A percentile compares a stretch with the other conserved stretches of the same genome.
These are phyloP conservation scores for Helicocarpus griseus DNA, from an alignment of 2,329 filamentous ascomycete species.

Conservation along the genomic window DNA sequence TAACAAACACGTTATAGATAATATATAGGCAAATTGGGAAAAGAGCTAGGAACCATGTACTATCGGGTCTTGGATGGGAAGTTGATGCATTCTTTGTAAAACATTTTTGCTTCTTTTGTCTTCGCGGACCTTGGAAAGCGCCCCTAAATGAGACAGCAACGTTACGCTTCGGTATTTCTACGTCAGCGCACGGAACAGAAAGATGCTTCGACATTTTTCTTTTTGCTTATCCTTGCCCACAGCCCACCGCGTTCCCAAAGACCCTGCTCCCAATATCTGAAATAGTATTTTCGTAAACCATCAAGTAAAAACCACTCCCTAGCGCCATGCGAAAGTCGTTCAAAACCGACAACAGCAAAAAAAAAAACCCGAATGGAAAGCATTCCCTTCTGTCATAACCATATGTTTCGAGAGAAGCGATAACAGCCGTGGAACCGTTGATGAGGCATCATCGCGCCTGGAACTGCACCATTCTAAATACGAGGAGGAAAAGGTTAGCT, in stretches of 20 bases:
- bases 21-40: neutral
- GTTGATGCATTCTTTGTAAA: neutral
- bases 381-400: neutral
- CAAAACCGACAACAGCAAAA: neutral
- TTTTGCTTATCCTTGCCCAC: neutral
- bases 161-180: no score
- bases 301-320: slow-evolving; percentile 13
- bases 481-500: neutral
- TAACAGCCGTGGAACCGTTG: neutral
- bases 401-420: neutral
- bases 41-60: neutral
- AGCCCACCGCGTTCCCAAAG: no score
- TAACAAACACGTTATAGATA: slow-evolving; percentile 51
- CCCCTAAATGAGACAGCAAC: neutral
- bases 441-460: slow-evolving; percentile 64
- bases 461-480: slow-evolving; percentile 87
- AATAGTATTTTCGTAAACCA: slow-evolving; percentile 8
- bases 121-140: neutral
- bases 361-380: neutral
- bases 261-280: neutral
- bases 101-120: neutral
- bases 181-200: neutral
- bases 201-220: neutral
- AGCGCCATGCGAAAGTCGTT: slow-evolving; percentile 12
- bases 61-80: neutral